These are phyloP conservation scores for Saxophila tyrrhenica DNA, from an alignment of 495 filamentous ascomycete genomes.

Conservation along the genomic window DNA sequence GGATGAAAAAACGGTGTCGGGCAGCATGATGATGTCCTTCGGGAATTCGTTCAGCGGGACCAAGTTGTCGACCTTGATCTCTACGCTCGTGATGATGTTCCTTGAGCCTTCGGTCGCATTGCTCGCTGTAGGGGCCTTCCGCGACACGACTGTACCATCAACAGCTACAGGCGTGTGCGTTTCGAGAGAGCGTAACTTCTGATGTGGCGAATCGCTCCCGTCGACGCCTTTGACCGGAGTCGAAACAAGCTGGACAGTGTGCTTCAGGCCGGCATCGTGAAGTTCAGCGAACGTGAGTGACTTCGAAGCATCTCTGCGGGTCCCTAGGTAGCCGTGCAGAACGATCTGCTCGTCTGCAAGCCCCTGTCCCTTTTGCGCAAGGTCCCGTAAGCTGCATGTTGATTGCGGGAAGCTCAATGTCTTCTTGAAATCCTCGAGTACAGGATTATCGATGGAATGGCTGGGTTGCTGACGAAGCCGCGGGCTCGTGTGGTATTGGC, in stretches of 20 bases:
- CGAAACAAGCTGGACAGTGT: conserved; percentile 17
- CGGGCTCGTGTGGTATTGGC: background rate
- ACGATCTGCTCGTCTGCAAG: conserved; percentile 40
- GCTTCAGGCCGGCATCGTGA: conserved; percentile 26
- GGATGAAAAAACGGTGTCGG: conserved; percentile 57
- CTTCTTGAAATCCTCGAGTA: conserved; percentile 11
- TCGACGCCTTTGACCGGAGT: conserved; percentile 18
- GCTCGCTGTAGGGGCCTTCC: conserved; percentile 4
- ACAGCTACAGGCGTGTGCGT: conserved; percentile 14
- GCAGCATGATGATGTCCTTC: conserved; percentile 60
- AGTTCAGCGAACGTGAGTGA: conserved; percentile 60
- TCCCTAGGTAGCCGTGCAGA: conserved; percentile 62
- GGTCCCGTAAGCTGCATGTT: background rate
- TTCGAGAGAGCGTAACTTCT: conserved; percentile 3
- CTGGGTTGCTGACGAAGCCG: background rate
- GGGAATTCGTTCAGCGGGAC: conserved; percentile 63
- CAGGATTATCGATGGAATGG: background rate
- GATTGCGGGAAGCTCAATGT: conserved; percentile 9
- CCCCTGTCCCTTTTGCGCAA: conserved; percentile 11
- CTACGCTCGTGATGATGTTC: conserved; percentile 35
- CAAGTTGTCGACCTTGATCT: conserved; percentile 54
- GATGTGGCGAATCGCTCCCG: conserved; percentile 13
- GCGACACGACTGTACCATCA: conserved; percentile 11
- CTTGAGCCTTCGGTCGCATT: background rate
- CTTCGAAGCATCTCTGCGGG: conserved; percentile 49